Conservation (phyloP, 1,284 basidiomycete species). For the Ceratobasidium sp. region DNA sequence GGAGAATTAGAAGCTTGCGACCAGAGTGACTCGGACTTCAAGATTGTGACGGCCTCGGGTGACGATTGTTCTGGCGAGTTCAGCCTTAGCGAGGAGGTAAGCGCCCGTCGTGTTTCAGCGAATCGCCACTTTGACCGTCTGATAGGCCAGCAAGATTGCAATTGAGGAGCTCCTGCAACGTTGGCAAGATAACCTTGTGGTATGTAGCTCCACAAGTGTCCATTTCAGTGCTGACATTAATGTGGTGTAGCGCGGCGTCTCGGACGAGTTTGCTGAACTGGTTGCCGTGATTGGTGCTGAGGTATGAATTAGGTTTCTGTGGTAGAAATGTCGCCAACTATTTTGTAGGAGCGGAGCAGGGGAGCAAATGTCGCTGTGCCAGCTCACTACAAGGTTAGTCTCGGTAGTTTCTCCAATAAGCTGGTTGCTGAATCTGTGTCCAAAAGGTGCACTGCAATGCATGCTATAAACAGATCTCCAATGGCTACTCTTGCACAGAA, state of each 20-base stretch:
- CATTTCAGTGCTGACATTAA: background rate
- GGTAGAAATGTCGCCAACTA: background rate
- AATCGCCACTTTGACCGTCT: background rate
- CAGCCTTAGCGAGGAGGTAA: background rate
- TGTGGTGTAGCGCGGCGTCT: background rate
- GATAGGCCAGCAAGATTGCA: background rate
- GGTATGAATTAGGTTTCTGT: background rate
- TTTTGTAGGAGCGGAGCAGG: background rate
- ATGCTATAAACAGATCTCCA: background rate
- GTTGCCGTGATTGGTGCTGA: background rate
- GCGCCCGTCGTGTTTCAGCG: background rate
- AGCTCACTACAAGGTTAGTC: slow-evolving; percentile 11
- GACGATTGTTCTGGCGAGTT: background rate
- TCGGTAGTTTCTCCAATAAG: background rate
- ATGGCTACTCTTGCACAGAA: slow-evolving; percentile 21
- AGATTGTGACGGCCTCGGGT: slow-evolving; percentile 2
- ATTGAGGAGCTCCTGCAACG: slow-evolving; percentile 13
- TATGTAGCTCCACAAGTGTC: background rate
- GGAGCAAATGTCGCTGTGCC: slow-evolving; percentile 2
- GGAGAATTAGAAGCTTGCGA: background rate
- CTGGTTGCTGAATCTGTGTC: background rate
- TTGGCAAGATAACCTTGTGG: slow-evolving; percentile 8
- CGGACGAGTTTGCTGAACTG: slow-evolving; percentile 10
- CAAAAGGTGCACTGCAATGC: slow-evolving; percentile 17
- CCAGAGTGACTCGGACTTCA: background rate